Evolutionary conservation across 2,329 filamentous ascomycete species (phyloP).

Genomic region (Parafenestella ontariensis): DNA sequence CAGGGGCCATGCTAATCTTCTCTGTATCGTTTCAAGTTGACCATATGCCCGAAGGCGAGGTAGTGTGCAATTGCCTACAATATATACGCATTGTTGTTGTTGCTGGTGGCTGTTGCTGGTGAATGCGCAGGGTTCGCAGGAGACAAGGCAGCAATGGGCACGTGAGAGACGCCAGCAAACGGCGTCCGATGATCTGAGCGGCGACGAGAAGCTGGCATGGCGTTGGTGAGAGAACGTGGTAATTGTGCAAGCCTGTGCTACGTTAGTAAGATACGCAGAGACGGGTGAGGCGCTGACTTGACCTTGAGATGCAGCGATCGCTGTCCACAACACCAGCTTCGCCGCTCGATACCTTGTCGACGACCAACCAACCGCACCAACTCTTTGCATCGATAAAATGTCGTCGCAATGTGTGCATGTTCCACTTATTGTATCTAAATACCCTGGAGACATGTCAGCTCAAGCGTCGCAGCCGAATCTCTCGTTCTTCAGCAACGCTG

Average conservation of each 20-base stretch:
- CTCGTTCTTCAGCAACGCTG: too few species aligned
- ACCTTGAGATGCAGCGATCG: neutral
- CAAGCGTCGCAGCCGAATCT: too few species aligned
- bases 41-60: constrained; percentile 27
- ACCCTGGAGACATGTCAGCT: too few species aligned
- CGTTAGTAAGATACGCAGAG: neutral
- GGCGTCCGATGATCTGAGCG: too few species aligned
- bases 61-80: neutral
- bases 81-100: constrained; percentile 5
- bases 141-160: constrained; percentile 7
- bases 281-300: neutral
- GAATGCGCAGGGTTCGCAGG: neutral
- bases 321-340: neutral
- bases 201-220: neutral
- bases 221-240: too few species aligned
- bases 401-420: too few species aligned
- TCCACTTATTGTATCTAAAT: too few species aligned
- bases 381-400: too few species aligned
- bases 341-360: too few species aligned
- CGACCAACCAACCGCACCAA: too few species aligned
- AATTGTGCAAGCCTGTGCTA: neutral
- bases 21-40: constrained; percentile 47
- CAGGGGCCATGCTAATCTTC: constrained; percentile 62
- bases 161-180: neutral
- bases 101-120: neutral